Evolutionary conservation across 306 rosid genomes (phyloP).

Genomic region (Elaeagnus macrophylla): DNA sequence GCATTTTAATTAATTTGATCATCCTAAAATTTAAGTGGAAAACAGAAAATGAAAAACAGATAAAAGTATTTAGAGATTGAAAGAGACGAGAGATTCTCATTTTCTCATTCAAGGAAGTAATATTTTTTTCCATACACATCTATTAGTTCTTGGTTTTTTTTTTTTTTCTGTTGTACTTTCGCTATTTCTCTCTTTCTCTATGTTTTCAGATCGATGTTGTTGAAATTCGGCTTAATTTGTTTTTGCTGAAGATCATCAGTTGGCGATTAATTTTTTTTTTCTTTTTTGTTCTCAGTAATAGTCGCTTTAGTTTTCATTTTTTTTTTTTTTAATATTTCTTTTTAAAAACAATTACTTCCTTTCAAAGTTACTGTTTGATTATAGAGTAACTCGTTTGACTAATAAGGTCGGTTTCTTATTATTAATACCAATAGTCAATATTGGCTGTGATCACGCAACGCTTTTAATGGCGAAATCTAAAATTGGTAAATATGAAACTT

Average conservation of each 20-base stretch:
- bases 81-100: constrained; percentile 12
- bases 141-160: constrained; percentile 30
- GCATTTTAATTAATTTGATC: neutral
- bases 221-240: too few species aligned
- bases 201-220: too few species aligned
- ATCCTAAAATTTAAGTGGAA: neutral
- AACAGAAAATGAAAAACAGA: neutral
- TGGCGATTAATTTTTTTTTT: neutral
- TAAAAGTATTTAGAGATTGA: neutral
- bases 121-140: constrained; percentile 11
- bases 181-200: constrained; percentile 19
- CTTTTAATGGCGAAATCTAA: constrained; percentile 18
- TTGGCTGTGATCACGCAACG: constrained; percentile 17
- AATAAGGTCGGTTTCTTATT: constrained; percentile 18
- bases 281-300: neutral
- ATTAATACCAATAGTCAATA: constrained; percentile 19
- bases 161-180: constrained; percentile 32
- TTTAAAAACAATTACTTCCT: constrained; percentile 2
- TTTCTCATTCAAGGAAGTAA: constrained; percentile 14
- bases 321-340: neutral
- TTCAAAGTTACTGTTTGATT: constrained; percentile 18
- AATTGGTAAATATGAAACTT: too few species aligned
- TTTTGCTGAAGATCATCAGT: neutral
- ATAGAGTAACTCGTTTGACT: constrained; percentile 11
- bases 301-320: neutral